These are phyloP conservation scores for Paraconiothyrium sp. DNA, from an alignment of 2,329 filamentous ascomycete species.

Conservation along the genomic window DNA sequence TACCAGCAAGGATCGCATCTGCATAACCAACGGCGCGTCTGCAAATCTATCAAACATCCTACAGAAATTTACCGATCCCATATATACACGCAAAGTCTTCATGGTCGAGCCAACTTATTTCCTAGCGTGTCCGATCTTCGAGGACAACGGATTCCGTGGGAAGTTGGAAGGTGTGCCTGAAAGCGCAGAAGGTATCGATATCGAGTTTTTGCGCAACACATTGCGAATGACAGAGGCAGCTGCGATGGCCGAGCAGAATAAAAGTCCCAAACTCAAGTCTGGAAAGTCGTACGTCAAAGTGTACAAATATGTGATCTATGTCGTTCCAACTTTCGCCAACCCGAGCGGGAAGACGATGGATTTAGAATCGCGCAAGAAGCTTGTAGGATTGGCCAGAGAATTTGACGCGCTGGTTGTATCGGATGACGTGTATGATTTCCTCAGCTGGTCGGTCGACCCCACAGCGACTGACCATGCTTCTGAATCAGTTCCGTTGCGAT, in stretches of 20 bases:
- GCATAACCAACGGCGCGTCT: slow-evolving; percentile 84
- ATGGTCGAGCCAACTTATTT: slow-evolving; percentile 85
- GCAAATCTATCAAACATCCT: slow-evolving; percentile 82
- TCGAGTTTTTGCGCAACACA: slow-evolving; percentile 64
- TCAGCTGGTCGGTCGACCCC: slow-evolving; percentile 74
- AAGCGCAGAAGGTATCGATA: slow-evolving; percentile 78
- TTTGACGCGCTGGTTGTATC: slow-evolving; percentile 84
- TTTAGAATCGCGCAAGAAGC: slow-evolving; percentile 69
- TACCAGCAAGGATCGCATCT: slow-evolving; percentile 69
- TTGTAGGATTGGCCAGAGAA: slow-evolving; percentile 80
- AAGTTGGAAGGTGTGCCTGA: slow-evolving; percentile 77
- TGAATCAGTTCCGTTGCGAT: slow-evolving; percentile 68
- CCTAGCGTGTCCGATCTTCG: slow-evolving; percentile 82
- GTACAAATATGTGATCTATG: slow-evolving; percentile 88
- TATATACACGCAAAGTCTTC: slow-evolving; percentile 79
- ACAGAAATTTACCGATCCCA: slow-evolving; percentile 81
- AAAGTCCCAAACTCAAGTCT: neutral
- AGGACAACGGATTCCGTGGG: slow-evolving; percentile 74
- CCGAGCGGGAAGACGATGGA: slow-evolving; percentile 87
- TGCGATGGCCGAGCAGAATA: neutral
- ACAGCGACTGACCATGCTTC: slow-evolving; percentile 36
- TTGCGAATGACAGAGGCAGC: neutral
- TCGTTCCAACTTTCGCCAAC: slow-evolving; percentile 88
- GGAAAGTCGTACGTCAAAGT: slow-evolving; percentile 70
- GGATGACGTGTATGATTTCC: slow-evolving; percentile 94